A percentile compares a stretch with the other conserved stretches of the same genome.
Evolutionary conservation across 495 filamentous ascomycete species (phyloP).

Genomic region (Hypomontagnella monticulosa): DNA sequence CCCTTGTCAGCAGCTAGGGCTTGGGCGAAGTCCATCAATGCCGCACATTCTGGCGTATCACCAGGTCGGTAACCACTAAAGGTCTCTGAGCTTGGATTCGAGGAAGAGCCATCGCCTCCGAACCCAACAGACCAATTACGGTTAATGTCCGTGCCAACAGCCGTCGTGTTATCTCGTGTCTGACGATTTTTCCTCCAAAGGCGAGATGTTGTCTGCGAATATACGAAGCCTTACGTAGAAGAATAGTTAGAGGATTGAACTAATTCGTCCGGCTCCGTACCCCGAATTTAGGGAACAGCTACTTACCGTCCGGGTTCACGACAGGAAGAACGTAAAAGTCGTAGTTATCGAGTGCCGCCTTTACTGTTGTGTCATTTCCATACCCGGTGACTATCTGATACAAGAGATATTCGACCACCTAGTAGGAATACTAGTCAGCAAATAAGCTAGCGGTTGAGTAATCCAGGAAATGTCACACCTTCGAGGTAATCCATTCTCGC

Average conservation of each 20-base stretch:
- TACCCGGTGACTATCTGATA: constrained; percentile 63
- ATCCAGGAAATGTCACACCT: constrained; percentile 31
- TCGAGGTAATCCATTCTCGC: constrained; percentile 70
- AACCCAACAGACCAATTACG: constrained; percentile 66
- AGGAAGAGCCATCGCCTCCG: constrained; percentile 60
- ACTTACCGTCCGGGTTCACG: constrained; percentile 69
- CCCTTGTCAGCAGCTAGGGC: constrained; percentile 53
- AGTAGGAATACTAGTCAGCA: neutral
- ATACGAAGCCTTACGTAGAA: constrained; percentile 62
- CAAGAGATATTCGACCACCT: constrained; percentile 65
- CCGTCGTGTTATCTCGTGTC: constrained; percentile 51
- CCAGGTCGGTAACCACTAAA: constrained; percentile 56
- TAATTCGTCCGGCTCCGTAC: neutral
- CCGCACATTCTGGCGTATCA: constrained; percentile 27
- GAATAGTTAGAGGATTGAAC: neutral
- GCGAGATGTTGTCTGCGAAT: constrained; percentile 66
- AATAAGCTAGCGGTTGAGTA: neutral
- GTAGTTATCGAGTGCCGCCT: constrained; percentile 63
- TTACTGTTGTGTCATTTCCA: constrained; percentile 50
- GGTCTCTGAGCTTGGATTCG: constrained; percentile 62
- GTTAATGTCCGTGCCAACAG: constrained; percentile 69
- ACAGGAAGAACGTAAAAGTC: constrained; percentile 72
- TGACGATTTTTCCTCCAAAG: constrained; percentile 75
- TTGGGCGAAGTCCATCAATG: constrained; percentile 47
- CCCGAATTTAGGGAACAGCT: neutral